A percentile compares a stretch with the other conserved stretches of the same genome.
phyloP scores from a whole-genome alignment of 148 eudicot genomes.

The Silene latifolia region DNA sequence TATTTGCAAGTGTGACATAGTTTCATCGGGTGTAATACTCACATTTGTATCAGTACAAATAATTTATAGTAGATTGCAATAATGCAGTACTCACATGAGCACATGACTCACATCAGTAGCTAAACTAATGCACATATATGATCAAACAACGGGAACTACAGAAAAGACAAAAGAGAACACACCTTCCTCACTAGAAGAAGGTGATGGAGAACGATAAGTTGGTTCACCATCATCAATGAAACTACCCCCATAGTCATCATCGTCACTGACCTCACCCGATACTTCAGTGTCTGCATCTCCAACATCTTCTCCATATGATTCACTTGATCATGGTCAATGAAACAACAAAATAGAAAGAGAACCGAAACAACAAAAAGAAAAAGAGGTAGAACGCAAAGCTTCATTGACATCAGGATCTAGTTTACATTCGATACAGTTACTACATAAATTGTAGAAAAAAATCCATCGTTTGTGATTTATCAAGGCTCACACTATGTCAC shows the following conservation, averaged over 20 bases:
- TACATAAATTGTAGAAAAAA: too few relatives aligned
- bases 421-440: not conserved
- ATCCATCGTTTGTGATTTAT: too few relatives aligned
- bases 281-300: conserved; percentile 47
- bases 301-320: conserved; percentile 83
- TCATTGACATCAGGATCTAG: not conserved
- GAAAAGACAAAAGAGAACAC: conserved; percentile 10
- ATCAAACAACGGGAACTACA: too few relatives aligned
- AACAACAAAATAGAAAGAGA: not conserved
- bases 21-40: too few relatives aligned
- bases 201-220: conserved; percentile 40
- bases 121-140: too few relatives aligned
- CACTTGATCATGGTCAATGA: conserved; percentile 53
- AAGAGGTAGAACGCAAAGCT: not conserved
- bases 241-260: conserved; percentile 83
- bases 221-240: conserved; percentile 68
- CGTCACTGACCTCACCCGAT: conserved; percentile 42
- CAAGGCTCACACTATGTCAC: too few relatives aligned
- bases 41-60: too few relatives aligned
- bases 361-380: not conserved
- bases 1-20: too few relatives aligned
- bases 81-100: too few relatives aligned
- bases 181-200: conserved; percentile 46
- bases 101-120: too few relatives aligned
- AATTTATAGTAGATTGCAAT: too few relatives aligned